These are phyloP conservation scores for Edaphochlamys debaryana DNA, from an alignment of 139 green algal species.

Conservation along the genomic window DNA sequence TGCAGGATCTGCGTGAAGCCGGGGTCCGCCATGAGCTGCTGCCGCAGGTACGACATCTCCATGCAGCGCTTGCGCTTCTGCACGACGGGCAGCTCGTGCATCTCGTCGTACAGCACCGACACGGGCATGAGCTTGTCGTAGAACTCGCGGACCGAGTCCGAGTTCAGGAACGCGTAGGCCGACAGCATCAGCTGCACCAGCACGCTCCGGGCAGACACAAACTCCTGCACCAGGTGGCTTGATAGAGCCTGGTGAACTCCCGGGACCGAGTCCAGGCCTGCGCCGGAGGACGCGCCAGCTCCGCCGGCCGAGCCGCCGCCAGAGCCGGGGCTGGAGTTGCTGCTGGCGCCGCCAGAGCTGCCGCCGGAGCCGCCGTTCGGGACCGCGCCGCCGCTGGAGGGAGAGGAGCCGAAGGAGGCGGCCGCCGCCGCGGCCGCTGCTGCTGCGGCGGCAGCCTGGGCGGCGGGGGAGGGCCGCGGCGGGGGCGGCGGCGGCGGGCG, in stretches of 20 bases:
- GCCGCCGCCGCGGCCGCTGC: background rate
- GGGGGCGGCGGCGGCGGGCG: slow-evolving; percentile 17
- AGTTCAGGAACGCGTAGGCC: slow-evolving; percentile 42
- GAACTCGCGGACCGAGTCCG: slow-evolving; percentile 23
- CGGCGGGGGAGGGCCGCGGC: background rate
- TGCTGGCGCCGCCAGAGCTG: background rate
- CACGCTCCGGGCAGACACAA: slow-evolving; percentile 36
- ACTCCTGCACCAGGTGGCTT: slow-evolving; percentile 43
- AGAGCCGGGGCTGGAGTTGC: background rate
- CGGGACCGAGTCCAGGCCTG: background rate
- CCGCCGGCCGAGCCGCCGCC: background rate
- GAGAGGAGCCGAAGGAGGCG: background rate
- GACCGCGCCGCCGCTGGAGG: background rate
- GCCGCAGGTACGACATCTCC: slow-evolving; percentile 56
- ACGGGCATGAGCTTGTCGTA: slow-evolving; percentile 41
- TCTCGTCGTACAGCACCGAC: slow-evolving; percentile 54
- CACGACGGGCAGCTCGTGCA: slow-evolving; percentile 66
- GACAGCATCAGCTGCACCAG: slow-evolving; percentile 53
- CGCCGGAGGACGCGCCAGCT: background rate
- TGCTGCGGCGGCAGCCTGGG: background rate
- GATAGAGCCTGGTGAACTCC: slow-evolving; percentile 36
- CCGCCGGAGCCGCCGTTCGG: background rate
- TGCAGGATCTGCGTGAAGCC: slow-evolving; percentile 34
- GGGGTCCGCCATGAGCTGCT: slow-evolving; percentile 47
- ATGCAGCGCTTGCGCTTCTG: slow-evolving; percentile 61